Evolutionary conservation across 2,329 filamentous ascomycete genomes (phyloP).

Genomic region (Dendryphion nanum): DNA sequence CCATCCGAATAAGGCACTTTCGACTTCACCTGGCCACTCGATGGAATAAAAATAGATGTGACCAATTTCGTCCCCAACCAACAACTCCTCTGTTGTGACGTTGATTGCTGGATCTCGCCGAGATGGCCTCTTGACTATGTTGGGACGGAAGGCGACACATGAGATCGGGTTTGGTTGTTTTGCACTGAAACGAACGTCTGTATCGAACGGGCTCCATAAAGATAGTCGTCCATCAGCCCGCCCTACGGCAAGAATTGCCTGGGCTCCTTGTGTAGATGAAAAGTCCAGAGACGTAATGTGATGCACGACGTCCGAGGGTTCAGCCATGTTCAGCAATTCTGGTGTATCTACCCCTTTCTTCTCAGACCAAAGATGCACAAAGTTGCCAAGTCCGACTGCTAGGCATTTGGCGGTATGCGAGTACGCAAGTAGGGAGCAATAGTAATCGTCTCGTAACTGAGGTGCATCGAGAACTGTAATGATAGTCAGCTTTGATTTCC

Average conservation of each 20-base stretch:
- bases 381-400: conserved; percentile 76
- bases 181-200: conserved; percentile 69
- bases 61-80: conserved; percentile 82
- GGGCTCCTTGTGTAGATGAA: conserved; percentile 73
- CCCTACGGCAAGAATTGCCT: conserved; percentile 81
- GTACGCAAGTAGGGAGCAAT: conserved; percentile 88
- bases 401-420: conserved; percentile 71
- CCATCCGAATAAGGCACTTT: conserved; percentile 71
- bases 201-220: conserved; percentile 74
- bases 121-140: conserved; percentile 50
- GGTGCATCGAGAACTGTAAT: conserved; percentile 83
- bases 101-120: conserved; percentile 48
- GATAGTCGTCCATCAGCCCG: conserved; percentile 73
- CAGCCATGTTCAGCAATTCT: conserved; percentile 53
- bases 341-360: conserved; percentile 61
- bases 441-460: conserved; percentile 88
- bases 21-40: conserved; percentile 67
- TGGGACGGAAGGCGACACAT: conserved; percentile 79
- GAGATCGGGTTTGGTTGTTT: conserved; percentile 71
- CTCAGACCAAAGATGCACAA: conserved; percentile 90
- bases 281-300: conserved; percentile 86
- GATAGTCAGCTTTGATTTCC: conserved; percentile 27
- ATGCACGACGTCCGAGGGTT: conserved; percentile 23
- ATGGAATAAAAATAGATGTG: conserved; percentile 85
- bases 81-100: conserved; percentile 75